A percentile compares a stretch with the other conserved stretches of the same genome.
phyloP scores from a whole-genome alignment of 441 rosid genomes.

The Gossypium laxum region DNA sequence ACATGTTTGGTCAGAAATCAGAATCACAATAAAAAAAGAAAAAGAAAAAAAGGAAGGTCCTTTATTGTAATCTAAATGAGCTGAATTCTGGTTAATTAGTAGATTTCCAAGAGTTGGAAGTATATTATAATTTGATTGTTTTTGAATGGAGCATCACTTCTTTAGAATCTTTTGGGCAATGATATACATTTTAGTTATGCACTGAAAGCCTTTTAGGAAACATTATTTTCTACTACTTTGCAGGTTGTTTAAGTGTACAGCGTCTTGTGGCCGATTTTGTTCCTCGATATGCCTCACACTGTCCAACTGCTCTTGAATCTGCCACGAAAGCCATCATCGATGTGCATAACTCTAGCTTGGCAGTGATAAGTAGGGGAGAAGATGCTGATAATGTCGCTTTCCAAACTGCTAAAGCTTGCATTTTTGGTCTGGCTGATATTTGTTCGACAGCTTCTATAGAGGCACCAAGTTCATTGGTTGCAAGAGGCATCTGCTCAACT shows the following conservation, averaged over 20 bases:
- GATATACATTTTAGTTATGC: neutral
- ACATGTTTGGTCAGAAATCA: neutral
- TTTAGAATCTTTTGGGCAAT: neutral
- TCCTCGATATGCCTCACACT: slow-evolving; percentile 70
- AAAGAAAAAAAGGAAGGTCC: neutral
- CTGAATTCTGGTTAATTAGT: neutral
- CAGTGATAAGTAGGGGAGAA: slow-evolving; percentile 39
- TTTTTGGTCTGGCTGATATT: slow-evolving; percentile 71
- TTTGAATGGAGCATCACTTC: neutral
- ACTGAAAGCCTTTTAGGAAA: slow-evolving; percentile 1
- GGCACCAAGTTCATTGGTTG: slow-evolving; percentile 38
- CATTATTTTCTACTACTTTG: slow-evolving; percentile 23
- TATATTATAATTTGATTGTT: neutral
- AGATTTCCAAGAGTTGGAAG: neutral
- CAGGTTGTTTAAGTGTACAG: slow-evolving; percentile 83
- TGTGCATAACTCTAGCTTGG: slow-evolving; percentile 53
- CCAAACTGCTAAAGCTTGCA: slow-evolving; percentile 72
- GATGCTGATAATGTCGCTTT: slow-evolving; percentile 64
- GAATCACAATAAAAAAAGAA: neutral
- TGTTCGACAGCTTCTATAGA: slow-evolving; percentile 53
- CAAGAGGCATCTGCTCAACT: slow-evolving; percentile 48
- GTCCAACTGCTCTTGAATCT: slow-evolving; percentile 72
- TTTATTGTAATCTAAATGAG: neutral
- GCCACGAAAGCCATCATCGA: slow-evolving; percentile 54
- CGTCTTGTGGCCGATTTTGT: slow-evolving; percentile 76